These are phyloP conservation scores for Pistacia integerrima DNA, from an alignment of 345 rosid species.

Conservation along the genomic window DNA sequence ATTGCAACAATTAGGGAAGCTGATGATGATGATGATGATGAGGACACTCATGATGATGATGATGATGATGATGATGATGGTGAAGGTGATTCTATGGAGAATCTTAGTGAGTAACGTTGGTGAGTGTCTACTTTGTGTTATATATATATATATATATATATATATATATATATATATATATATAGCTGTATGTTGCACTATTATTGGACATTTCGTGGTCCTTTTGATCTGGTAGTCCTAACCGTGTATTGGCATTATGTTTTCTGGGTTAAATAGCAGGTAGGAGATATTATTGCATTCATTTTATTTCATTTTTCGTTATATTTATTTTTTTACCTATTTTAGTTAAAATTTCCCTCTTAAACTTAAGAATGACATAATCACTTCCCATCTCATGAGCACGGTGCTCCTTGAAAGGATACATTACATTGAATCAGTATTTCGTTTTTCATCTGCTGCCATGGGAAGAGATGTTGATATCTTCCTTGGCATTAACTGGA, in stretches of 20 bases:
- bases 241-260: slow-evolving; percentile 13
- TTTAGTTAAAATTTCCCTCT: neutral
- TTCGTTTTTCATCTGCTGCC: neutral
- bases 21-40: slow-evolving; percentile 20
- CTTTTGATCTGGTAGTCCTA: slow-evolving; percentile 5
- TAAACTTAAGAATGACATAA: neutral
- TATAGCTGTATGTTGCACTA: slow-evolving; percentile 9
- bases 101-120: slow-evolving; percentile 28
- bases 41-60: slow-evolving; percentile 16
- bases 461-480: neutral
- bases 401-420: neutral
- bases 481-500: neutral
- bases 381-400: neutral
- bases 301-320: neutral
- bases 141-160: neutral
- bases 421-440: neutral
- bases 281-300: neutral
- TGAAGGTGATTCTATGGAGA: slow-evolving; percentile 32
- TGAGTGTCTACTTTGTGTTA: slow-evolving; percentile 7
- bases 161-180: neutral
- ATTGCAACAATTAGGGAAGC: slow-evolving; percentile 51
- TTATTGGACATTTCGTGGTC: slow-evolving; percentile 1
- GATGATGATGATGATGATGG: slow-evolving; percentile 20
- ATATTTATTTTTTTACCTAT: neutral
- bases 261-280: neutral